Evolutionary conservation across 768 basidiomycete genomes (phyloP), one percentile per base, ranked within the genome.

Genomic region (Sutorius australiensis): DNA sequence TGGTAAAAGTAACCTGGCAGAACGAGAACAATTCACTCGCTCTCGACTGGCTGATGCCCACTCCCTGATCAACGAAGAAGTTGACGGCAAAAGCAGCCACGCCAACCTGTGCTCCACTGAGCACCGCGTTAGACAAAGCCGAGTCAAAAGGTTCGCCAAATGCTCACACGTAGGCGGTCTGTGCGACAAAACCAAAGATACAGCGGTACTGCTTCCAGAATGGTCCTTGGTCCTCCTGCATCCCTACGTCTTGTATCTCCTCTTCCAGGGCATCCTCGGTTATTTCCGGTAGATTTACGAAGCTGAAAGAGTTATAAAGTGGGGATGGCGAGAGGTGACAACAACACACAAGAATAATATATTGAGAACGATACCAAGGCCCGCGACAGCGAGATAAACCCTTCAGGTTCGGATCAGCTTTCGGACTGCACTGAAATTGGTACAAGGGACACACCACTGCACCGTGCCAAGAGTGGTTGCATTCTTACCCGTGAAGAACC

Each of bases 131-230:
- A 46, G 49, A 39, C 21, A 32, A 44, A 33, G 3, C 10, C 10
- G 9, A 34, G 30, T 24, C 34, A 41, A 19, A 31, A 14, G 32
- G 37, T 28, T 6, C 24, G 12, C 39, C 14, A 5, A 31, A 52
- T 28, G 70, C 81, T 46, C 69, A 84, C 78, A 80, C 75, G 60
- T 86, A 86, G 38, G 76, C 71, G 39, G 82, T 89, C 66, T 90
- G 88, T 17, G 85, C 85, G 50, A 87, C 77, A 60, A 80, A 87
- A 30, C 87, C 87, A 62, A 87, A 83, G 46, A 89, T 73, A 55
- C 85, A 85, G 50, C 81, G 79, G 59, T 80, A 83, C 59, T 89
- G 87, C 68, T 77, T 84, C 73, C 77, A 78, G 70, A 90, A 87
- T 3, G 87, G 72, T 48, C 81, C 78, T 17, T 72, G 67, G 36